A percentile compares a stretch with the other conserved stretches of the same genome.
phyloP scores from a whole-genome alignment of 257 asterid genomes.

The Haberlea rhodopensis region DNA sequence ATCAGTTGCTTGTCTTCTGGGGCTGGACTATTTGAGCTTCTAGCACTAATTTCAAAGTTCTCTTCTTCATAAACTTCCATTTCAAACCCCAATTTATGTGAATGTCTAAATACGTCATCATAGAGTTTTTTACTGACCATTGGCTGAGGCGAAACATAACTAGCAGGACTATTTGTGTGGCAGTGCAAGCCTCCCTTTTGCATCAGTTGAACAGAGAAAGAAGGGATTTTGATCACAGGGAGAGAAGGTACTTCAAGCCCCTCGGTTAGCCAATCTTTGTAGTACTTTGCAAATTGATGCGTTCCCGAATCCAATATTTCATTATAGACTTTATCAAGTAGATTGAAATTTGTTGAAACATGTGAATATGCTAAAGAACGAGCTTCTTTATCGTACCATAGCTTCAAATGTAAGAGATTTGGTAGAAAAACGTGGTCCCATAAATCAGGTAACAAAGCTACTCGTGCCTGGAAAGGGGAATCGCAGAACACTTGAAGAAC shows the following conservation, averaged over 20 bases:
- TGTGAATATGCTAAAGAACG: slow-evolving; percentile 33
- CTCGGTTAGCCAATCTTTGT: slow-evolving; percentile 74
- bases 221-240: slow-evolving; percentile 53
- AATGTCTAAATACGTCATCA: slow-evolving; percentile 49
- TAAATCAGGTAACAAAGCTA: slow-evolving; percentile 50
- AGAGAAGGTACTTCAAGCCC: slow-evolving; percentile 55
- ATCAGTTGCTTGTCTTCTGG: slow-evolving; percentile 48
- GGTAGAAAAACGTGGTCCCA: slow-evolving; percentile 68
- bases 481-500: slow-evolving; percentile 67
- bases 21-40: slow-evolving; percentile 45
- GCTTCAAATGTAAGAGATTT: slow-evolving; percentile 56
- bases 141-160: slow-evolving; percentile 44
- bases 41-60: slow-evolving; percentile 33
- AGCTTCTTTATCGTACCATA: slow-evolving; percentile 55
- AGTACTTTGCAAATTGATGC: slow-evolving; percentile 54
- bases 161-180: slow-evolving; percentile 43
- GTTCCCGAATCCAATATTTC: slow-evolving; percentile 66
- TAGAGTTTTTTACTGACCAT: slow-evolving; percentile 63
- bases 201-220: slow-evolving; percentile 29
- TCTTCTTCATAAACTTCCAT: slow-evolving; percentile 37
- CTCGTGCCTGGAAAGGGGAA: slow-evolving; percentile 69
- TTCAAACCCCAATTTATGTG: slow-evolving; percentile 38
- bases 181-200: slow-evolving; percentile 35
- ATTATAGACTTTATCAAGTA: slow-evolving; percentile 45
- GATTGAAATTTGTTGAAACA: slow-evolving; percentile 32